Conservation (phyloP, 495 filamentous ascomycete species). For the Penicillium angulare region DNA sequence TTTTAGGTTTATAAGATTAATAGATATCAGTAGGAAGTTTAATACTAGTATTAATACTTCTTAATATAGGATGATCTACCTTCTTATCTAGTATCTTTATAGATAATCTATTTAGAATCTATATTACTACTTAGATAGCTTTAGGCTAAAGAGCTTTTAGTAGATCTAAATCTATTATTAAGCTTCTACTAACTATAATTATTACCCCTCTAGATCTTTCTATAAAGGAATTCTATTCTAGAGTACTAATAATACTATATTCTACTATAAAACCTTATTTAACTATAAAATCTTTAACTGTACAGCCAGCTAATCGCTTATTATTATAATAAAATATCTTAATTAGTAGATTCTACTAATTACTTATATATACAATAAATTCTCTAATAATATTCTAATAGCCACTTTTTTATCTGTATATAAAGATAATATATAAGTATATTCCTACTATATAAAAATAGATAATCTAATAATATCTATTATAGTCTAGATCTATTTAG, state of each 20-base stretch:
- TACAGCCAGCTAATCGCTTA: not conserved
- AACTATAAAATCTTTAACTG: not conserved
- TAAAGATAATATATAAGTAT: not conserved
- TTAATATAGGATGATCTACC: not conserved
- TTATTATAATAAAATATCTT: conserved; percentile 4
- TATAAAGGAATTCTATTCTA: conserved; percentile 1
- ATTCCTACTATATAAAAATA: conserved; percentile 13
- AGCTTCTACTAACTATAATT: not conserved
- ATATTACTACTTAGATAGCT: not conserved
- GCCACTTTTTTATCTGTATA: not conserved
- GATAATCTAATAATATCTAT: not conserved
- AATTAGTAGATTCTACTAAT: conserved; percentile 2
- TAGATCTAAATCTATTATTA: conserved; percentile 1
- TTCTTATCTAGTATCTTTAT: not conserved
- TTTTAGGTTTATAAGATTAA: no score
- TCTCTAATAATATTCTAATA: not conserved
- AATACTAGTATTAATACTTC: conserved; percentile 1
- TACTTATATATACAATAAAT: not conserved
- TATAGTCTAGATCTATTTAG: not conserved
- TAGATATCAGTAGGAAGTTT: not conserved
- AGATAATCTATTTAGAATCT: conserved; percentile 6
- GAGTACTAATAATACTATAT: not conserved
- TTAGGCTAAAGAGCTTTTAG: not conserved
- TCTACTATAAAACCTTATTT: not conserved
- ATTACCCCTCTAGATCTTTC: conserved; percentile 10